Conservation (phyloP, 352 stramenopile species). For the Thraustotheca clavata region DNA sequence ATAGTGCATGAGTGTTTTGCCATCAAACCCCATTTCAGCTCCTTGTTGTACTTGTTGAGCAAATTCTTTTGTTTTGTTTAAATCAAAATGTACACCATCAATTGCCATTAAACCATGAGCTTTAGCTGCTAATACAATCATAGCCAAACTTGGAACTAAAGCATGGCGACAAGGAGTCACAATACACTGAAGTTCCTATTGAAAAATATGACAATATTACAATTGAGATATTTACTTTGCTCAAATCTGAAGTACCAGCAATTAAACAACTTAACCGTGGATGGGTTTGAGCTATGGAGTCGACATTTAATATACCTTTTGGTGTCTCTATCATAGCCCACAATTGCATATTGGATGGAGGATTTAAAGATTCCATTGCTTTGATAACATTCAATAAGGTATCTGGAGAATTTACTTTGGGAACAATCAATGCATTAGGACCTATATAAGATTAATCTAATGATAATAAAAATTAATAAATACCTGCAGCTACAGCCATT, state of each 20-base stretch:
- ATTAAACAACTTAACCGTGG: slow-evolving; percentile 25
- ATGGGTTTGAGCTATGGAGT: slow-evolving; percentile 23
- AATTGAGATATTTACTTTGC: neutral
- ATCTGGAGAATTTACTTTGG: slow-evolving; percentile 29
- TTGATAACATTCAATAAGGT: slow-evolving; percentile 23
- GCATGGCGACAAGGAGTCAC: neutral
- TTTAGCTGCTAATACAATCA: slow-evolving; percentile 25
- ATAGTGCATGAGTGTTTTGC: slow-evolving; percentile 39
- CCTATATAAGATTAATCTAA: slow-evolving; percentile 8
- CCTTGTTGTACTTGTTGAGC: slow-evolving; percentile 23
- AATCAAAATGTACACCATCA: slow-evolving; percentile 26
- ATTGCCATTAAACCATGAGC: slow-evolving; percentile 21
- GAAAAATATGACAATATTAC: too few relatives aligned
- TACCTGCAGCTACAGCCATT: slow-evolving; percentile 3
- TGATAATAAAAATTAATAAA: neutral
- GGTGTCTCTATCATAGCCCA: slow-evolving; percentile 39
- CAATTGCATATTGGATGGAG: slow-evolving; percentile 23
- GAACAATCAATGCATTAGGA: slow-evolving; percentile 25
- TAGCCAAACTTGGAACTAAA: slow-evolving; percentile 14
- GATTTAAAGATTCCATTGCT: slow-evolving; percentile 21
- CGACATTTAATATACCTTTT: slow-evolving; percentile 27
- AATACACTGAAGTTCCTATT: slow-evolving; percentile 13
- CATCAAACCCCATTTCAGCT: slow-evolving; percentile 33
- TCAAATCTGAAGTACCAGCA: slow-evolving; percentile 25
- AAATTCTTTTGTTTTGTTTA: slow-evolving; percentile 24